These are phyloP conservation scores for Fusarium sp. DNA, from an alignment of 2,329 filamentous ascomycete genomes.

Conservation along the genomic window DNA sequence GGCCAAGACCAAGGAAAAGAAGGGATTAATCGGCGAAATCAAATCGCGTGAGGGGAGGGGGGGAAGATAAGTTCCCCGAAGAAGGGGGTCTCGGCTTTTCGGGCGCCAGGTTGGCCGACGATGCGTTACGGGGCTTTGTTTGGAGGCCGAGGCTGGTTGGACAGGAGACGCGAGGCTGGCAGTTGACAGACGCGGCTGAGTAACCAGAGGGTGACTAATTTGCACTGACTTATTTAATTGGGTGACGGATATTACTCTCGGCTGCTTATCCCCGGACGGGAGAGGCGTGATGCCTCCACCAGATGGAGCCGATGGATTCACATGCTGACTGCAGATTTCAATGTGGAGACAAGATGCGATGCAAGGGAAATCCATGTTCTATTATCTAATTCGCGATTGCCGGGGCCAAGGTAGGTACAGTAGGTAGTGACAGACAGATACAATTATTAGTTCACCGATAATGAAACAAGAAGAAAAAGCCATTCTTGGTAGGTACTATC, in stretches of 20 bases:
- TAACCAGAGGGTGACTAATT: constrained; percentile 1
- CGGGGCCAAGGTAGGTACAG: too few relatives aligned
- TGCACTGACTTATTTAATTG: too few relatives aligned
- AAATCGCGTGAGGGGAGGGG: constrained; percentile 26
- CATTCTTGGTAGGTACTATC: neutral
- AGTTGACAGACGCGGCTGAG: neutral
- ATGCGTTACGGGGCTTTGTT: neutral
- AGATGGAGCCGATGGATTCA: neutral
- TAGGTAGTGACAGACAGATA: neutral
- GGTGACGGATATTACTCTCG: neutral
- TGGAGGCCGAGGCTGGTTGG: too few relatives aligned
- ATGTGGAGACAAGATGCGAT: neutral
- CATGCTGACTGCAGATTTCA: too few relatives aligned
- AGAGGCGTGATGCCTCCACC: neutral
- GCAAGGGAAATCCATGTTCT: too few relatives aligned
- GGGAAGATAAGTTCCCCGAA: constrained; percentile 42
- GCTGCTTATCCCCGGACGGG: neutral
- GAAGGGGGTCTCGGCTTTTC: constrained; percentile 6
- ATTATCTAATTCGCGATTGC: too few relatives aligned
- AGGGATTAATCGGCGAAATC: constrained; percentile 38
- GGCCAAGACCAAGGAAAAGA: constrained; percentile 8
- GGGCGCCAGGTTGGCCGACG: neutral
- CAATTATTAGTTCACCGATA: neutral
- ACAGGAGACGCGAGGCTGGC: neutral
- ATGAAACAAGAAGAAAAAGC: too few relatives aligned